phyloP scores from a whole-genome alignment of 352 stramenopile genomes.

The Phytophthora quininea region DNA sequence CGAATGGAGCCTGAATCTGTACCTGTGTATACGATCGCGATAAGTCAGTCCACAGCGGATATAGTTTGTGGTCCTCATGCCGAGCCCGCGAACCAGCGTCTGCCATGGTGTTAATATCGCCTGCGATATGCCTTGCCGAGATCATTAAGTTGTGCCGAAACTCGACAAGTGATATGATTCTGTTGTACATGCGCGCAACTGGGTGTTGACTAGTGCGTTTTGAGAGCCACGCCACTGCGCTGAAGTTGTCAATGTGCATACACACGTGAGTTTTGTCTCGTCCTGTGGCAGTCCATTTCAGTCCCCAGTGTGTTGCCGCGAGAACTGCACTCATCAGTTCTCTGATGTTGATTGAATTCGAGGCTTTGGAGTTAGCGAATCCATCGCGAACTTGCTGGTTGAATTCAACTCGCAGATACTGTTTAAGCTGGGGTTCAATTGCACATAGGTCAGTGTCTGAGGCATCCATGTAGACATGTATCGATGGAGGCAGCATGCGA shows the following conservation, averaged over 20 bases:
- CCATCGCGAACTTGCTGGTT: background rate
- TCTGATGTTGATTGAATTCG: background rate
- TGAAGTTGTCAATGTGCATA: background rate
- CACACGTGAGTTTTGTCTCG: background rate
- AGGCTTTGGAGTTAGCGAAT: background rate
- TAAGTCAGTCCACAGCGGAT: constrained; percentile 18
- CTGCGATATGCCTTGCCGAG: background rate
- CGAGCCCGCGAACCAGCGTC: background rate
- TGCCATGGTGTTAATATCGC: background rate
- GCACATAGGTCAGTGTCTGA: constrained; percentile 9
- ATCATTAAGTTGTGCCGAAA: background rate
- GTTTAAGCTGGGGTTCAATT: constrained; percentile 12
- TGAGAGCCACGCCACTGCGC: background rate
- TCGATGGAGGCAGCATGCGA: background rate
- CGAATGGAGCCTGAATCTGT: constrained; percentile 1
- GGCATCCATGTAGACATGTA: constrained; percentile 9
- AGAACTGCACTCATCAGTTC: background rate
- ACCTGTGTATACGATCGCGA: constrained; percentile 19
- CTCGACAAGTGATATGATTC: background rate
- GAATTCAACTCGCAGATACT: constrained; percentile 5
- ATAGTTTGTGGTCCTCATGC: background rate
- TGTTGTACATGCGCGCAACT: background rate
- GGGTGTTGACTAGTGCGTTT: background rate
- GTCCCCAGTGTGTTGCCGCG: background rate
- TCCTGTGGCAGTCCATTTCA: background rate